phyloP scores from a whole-genome alignment of 371 early-diverging fungal species.

The Nematocida major region DNA sequence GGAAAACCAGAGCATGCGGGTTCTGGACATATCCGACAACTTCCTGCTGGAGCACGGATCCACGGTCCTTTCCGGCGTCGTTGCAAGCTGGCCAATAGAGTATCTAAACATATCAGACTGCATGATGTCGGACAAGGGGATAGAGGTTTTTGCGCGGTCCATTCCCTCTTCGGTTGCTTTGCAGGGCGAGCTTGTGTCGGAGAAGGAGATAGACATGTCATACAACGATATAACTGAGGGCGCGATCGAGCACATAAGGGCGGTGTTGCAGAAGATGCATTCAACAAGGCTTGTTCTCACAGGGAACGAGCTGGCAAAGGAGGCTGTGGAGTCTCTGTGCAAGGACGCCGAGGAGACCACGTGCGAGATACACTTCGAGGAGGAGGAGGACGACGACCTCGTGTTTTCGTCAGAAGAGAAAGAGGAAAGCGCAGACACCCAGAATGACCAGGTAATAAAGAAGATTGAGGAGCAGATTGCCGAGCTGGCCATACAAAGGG shows the following conservation, averaged over 20 bases:
- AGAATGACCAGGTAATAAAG: neutral
- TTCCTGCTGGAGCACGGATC: slow-evolving; percentile 58
- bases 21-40: slow-evolving; percentile 65
- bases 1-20: slow-evolving; percentile 32
- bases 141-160: slow-evolving; percentile 52
- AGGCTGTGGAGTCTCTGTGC: slow-evolving; percentile 15
- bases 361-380: slow-evolving; percentile 33
- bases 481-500: neutral
- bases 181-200: slow-evolving; percentile 45
- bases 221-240: slow-evolving; percentile 62
- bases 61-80: slow-evolving; percentile 49
- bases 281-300: slow-evolving; percentile 52
- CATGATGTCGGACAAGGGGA: slow-evolving; percentile 55
- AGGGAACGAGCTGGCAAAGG: slow-evolving; percentile 61
- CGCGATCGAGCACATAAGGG: slow-evolving; percentile 32
- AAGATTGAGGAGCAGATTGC: slow-evolving; percentile 15
- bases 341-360: slow-evolving; percentile 28
- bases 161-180: slow-evolving; percentile 15
- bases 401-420: neutral
- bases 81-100: slow-evolving; percentile 52
- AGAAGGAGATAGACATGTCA: slow-evolving; percentile 60
- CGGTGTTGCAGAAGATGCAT: slow-evolving; percentile 38
- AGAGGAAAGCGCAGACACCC: neutral
- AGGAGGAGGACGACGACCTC: slow-evolving; percentile 31
- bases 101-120: slow-evolving; percentile 60